These are phyloP conservation scores for Fraxinus excelsior DNA, from an alignment of 257 asterid species.

Conservation along the genomic window DNA sequence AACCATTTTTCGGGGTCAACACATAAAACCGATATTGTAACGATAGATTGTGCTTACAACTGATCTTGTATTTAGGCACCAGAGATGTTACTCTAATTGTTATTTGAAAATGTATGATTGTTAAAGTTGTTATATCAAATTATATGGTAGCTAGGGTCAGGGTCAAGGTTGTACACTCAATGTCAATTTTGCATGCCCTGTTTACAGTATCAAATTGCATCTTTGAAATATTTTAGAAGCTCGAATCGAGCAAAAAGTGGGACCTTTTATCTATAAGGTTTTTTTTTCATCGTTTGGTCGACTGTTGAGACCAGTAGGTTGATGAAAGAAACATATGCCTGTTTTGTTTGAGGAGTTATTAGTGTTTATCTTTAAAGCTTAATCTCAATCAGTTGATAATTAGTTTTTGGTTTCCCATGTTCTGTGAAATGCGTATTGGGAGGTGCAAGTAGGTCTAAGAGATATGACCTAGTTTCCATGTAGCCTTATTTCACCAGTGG, in stretches of 20 bases:
- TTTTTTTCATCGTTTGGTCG: background rate
- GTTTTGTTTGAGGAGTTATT: background rate
- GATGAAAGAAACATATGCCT: background rate
- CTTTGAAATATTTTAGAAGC: background rate
- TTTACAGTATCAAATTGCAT: background rate
- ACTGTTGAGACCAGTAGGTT: slow-evolving; percentile 7
- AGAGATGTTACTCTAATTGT: slow-evolving; percentile 2
- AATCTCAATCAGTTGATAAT: background rate
- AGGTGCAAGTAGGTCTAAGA: slow-evolving; percentile 11
- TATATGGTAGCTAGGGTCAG: slow-evolving; percentile 7
- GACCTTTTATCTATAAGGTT: background rate
- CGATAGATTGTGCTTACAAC: background rate
- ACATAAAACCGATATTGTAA: background rate
- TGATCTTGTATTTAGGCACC: background rate
- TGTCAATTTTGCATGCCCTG: background rate
- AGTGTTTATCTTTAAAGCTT: background rate
- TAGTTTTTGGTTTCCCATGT: background rate
- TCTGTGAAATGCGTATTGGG: background rate
- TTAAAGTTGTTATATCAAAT: slow-evolving; percentile 3
- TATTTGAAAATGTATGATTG: background rate
- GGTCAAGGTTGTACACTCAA: background rate
- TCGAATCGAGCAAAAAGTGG: background rate
- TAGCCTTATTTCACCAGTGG: background rate
- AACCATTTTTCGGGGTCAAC: no score
- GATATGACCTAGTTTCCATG: background rate